Evolutionary conservation across 257 asterid genomes (phyloP).

Genomic region (Gardenia jasminoides): DNA sequence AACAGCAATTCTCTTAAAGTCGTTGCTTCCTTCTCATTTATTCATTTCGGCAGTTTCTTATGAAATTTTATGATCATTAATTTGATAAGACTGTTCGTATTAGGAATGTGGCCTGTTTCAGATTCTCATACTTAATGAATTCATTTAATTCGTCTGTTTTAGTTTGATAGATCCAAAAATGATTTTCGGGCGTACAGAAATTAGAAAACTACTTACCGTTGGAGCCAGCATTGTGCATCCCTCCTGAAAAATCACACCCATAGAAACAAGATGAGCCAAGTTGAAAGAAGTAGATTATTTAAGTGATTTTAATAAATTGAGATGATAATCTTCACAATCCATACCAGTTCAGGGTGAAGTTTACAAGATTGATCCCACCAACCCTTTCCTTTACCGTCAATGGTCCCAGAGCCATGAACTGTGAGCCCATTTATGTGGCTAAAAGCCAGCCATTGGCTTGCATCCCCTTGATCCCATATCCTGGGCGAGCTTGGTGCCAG

Average conservation of each 20-base stretch:
- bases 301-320: background rate
- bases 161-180: background rate
- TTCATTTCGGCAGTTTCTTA: background rate
- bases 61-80: background rate
- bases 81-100: background rate
- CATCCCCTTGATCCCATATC: constrained; percentile 43
- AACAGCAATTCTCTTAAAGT: background rate
- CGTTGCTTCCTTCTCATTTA: background rate
- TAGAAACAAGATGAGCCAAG: background rate
- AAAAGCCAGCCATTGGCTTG: constrained; percentile 60
- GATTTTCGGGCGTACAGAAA: background rate
- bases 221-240: constrained; percentile 79
- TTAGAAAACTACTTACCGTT: constrained; percentile 52
- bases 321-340: background rate
- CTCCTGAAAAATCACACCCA: constrained; percentile 34
- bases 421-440: constrained; percentile 39
- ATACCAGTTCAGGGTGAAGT: constrained; percentile 52
- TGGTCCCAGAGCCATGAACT: constrained; percentile 51
- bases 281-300: background rate
- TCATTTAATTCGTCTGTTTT: background rate
- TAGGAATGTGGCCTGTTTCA: background rate
- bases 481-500: constrained; percentile 56
- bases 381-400: constrained; percentile 52
- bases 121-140: background rate
- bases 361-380: constrained; percentile 89